Evolutionary conservation across 2,329 filamentous ascomycete genomes (phyloP), one percentile per base, ranked within the genome.

Genomic region (Apiospora pterosperma): DNA sequence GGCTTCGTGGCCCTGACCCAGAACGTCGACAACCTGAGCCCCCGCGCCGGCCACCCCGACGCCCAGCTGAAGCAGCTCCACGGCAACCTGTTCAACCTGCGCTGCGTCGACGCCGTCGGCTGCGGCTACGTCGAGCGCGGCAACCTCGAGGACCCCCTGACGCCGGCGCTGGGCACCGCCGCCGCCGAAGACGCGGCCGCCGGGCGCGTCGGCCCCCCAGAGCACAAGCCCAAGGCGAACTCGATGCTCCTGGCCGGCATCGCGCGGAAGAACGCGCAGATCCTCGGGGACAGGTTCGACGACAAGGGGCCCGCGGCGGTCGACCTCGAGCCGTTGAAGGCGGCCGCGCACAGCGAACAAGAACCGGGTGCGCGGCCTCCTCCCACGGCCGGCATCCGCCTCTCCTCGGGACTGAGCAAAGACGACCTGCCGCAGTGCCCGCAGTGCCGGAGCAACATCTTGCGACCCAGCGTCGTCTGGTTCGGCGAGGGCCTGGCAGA

Each of bases 391-490:
- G 58, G 62, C 16, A 64, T 55, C 52, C 48, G 38, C 12, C 39
- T 52, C n/a, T 42, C 39, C 7, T 66, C 48, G 1, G 21, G 55
- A 16, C 25, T 38, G 69, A 79, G 4, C 48, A 55, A 55, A 11
- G 48, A 55, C 1, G 82, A 86, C 19, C 80, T 91, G 1, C 89
- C 89, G 2, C 79, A 81, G 63, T 91, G 89, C 69, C 88, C 88
- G 0, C 73, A 82, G 67, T 75, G 88, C 74, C 79, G 82, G 63
- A 76, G 74, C 14, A 82, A 84, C 14, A 76, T 91, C 8, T 80
- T 91, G 5, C 83, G 89, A 6, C 89, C 89, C 0, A 86, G 85
- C 10, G 88, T 91, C 0, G 88, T 91, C 4, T 91, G 89, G 89
- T 91, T 91, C 69, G 85, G 85, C 36, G 89, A 91, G 73, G 63